phyloP scores from a whole-genome alignment of 352 stramenopile genomes.

The Thraustochytrium striatum region DNA sequence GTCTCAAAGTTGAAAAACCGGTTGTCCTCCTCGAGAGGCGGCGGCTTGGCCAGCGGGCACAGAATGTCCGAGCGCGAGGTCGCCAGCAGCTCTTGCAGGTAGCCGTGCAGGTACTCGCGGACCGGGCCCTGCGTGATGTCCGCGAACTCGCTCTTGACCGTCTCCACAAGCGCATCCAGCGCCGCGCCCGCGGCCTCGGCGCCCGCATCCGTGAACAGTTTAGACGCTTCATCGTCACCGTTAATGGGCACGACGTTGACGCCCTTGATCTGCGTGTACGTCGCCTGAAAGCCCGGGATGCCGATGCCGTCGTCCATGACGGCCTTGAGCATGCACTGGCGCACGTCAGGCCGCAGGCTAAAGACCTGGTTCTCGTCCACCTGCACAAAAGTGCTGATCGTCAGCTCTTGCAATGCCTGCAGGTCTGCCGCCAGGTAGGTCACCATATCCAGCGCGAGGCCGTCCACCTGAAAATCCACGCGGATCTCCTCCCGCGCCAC shows the following conservation, averaged over 20 bases:
- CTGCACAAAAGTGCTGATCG: conserved; percentile 2
- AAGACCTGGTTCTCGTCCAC: neutral
- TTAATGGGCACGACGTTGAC: neutral
- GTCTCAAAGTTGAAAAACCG: conserved; percentile 3
- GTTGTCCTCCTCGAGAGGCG: neutral
- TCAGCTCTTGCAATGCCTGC: neutral
- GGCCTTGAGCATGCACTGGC: conserved; percentile 12
- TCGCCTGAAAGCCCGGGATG: neutral
- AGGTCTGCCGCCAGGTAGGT: neutral
- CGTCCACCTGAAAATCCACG: neutral
- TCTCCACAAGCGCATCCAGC: neutral
- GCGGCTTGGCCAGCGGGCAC: neutral
- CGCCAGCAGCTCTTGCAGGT: neutral
- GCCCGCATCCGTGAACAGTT: conserved; percentile 4
- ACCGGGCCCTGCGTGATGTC: conserved; percentile 28
- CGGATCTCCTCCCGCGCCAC: neutral
- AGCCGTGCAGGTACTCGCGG: neutral
- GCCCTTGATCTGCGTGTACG: neutral
- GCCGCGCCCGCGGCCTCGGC: neutral
- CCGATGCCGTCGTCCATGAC: neutral
- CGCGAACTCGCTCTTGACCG: neutral
- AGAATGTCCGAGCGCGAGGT: neutral
- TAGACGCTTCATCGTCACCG: neutral
- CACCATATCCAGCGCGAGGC: neutral
- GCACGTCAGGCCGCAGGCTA: neutral